Evolutionary conservation across 1,284 basidiomycete species (phyloP).

Genomic region (Cryptococcus maquisensis): DNA sequence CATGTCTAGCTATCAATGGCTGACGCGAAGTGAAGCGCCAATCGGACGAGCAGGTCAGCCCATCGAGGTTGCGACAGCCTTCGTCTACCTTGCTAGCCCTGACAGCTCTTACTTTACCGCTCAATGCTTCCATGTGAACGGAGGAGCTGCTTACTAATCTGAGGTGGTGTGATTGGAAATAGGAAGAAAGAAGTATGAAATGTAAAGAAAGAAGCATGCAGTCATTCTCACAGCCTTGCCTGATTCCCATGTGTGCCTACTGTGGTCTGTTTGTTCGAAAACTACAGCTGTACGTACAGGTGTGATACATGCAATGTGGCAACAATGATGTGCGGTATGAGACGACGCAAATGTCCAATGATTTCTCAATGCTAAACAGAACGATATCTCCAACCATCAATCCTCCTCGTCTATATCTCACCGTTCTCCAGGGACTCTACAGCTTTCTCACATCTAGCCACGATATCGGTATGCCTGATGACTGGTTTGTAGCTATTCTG

Average conservation of each 20-base stretch:
- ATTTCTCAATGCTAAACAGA: background rate
- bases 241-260: background rate
- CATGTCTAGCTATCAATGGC: background rate
- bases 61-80: constrained; percentile 56
- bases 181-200: background rate
- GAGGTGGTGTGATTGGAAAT: background rate
- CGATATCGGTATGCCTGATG: constrained; percentile 60
- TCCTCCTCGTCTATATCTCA: constrained; percentile 6
- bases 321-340: background rate
- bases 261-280: background rate
- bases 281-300: background rate
- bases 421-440: constrained; percentile 3
- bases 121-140: constrained; percentile 38
- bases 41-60: constrained; percentile 58
- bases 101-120: constrained; percentile 57
- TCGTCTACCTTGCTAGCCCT: constrained; percentile 56
- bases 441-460: constrained; percentile 55
- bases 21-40: constrained; percentile 33
- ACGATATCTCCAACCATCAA: background rate
- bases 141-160: constrained; percentile 25
- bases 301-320: background rate
- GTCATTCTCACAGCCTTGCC: background rate
- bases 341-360: background rate
- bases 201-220: too few relatives aligned
- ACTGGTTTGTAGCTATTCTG: constrained; percentile 40